Conservation (phyloP, 1,139 yeast species). For the Hemisphaericaspora subhashii region DNA sequence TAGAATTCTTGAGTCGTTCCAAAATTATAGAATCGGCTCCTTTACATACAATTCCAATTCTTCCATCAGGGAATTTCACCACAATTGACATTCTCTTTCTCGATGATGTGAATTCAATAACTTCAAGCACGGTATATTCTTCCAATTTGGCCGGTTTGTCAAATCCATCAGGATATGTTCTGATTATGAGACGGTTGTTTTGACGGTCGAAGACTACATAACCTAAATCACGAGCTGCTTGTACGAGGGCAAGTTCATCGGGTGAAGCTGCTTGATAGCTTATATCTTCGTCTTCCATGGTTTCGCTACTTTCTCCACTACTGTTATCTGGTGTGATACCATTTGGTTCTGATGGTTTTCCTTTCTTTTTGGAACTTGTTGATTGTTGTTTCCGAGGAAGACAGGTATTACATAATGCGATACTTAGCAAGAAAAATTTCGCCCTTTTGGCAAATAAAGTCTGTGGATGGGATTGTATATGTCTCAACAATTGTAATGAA, state of each 20-base stretch:
- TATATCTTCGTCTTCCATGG: slow-evolving; percentile 47
- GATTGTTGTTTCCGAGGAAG: slow-evolving; percentile 54
- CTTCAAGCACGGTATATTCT: slow-evolving; percentile 70
- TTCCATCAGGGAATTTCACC: slow-evolving; percentile 75
- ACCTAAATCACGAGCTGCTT: slow-evolving; percentile 94
- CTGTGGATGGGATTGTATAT: slow-evolving; percentile 71
- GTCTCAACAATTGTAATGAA: slow-evolving; percentile 60
- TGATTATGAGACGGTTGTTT: slow-evolving; percentile 57
- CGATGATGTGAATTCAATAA: slow-evolving; percentile 80
- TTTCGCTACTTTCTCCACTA: slow-evolving; percentile 14
- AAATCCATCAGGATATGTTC: slow-evolving; percentile 83
- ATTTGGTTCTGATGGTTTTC: too few relatives aligned
- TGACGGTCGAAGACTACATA: slow-evolving; percentile 73
- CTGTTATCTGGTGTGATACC: slow-evolving; percentile 9
- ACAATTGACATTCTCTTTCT: slow-evolving; percentile 95
- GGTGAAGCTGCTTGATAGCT: slow-evolving; percentile 94
- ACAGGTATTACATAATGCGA: slow-evolving; percentile 90
- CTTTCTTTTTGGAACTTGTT: too few relatives aligned
- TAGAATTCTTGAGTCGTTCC: slow-evolving; percentile 62
- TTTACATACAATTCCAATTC: slow-evolving; percentile 79
- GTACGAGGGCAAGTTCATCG: slow-evolving; percentile 89
- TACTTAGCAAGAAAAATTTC: slow-evolving; percentile 71
- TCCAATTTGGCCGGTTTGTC: slow-evolving; percentile 63
- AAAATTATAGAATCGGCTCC: slow-evolving; percentile 95
- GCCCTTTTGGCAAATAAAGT: slow-evolving; percentile 71